phyloP scores from a whole-genome alignment of 169 alveolate genomes.

The Eimeria necatrix region DNA sequence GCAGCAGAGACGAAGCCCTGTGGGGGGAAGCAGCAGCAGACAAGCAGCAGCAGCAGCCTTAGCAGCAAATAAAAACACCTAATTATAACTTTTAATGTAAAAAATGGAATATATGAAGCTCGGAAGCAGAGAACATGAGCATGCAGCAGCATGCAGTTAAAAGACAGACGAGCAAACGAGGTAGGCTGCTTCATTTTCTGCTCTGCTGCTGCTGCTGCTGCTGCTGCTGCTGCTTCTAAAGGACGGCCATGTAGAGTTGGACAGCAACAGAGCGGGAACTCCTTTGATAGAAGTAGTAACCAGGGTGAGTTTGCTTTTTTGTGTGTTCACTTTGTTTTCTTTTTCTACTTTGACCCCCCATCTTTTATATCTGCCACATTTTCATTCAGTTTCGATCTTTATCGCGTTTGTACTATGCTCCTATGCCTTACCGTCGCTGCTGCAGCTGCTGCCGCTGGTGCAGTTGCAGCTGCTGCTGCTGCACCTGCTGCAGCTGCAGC shows the following conservation, averaged over 20 bases:
- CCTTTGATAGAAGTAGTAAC: conserved; percentile 81
- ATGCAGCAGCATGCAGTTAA: no score
- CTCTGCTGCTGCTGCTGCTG: conserved; percentile 32
- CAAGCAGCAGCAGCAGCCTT: no score
- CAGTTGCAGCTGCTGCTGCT: conserved; percentile 6
- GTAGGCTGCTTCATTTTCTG: neutral
- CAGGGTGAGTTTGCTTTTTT: conserved; percentile 31
- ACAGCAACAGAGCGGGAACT: conserved; percentile 78
- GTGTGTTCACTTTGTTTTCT: neutral
- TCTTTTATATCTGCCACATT: neutral
- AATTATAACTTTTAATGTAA: no score
- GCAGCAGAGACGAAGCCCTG: no score
- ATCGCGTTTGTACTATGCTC: no score
- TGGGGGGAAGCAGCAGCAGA: no score
- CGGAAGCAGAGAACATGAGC: no score
- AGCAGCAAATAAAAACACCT: no score
- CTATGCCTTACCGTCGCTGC: neutral
- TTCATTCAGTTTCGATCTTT: neutral
- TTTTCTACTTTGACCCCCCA: neutral
- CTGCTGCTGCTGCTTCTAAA: neutral
- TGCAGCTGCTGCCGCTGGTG: conserved; percentile 6
- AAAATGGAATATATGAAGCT: no score
- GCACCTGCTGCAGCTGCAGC: conserved; percentile 19
- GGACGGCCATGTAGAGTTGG: neutral
- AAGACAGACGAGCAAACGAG: neutral